Conservation (phyloP, 257 asterid genomes). For the Paraleonurus japonicus region DNA sequence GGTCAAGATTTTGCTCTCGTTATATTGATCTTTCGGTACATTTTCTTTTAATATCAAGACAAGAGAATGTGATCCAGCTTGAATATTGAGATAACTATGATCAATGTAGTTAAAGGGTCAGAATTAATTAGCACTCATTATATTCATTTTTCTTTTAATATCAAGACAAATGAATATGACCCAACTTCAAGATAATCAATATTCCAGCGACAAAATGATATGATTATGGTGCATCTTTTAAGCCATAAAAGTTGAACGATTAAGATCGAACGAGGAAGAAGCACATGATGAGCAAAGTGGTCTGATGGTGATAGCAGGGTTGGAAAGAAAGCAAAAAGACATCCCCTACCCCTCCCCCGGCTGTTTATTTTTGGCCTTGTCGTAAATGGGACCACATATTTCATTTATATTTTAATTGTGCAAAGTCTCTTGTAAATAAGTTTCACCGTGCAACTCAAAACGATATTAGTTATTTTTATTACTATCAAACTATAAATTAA, state of each 20-base stretch:
- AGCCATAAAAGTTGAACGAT: slow-evolving; percentile 17
- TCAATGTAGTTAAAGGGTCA: not conserved
- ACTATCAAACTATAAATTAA: too few species aligned
- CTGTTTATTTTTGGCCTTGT: slow-evolving; percentile 23
- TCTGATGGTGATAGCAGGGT: slow-evolving; percentile 33
- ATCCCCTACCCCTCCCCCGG: slow-evolving; percentile 1
- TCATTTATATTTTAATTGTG: too few species aligned
- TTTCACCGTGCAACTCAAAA: too few species aligned
- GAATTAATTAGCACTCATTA: not conserved
- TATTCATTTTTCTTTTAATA: not conserved
- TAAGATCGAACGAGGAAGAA: slow-evolving; percentile 28
- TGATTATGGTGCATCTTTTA: not conserved
- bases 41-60: not conserved
- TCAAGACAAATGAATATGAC: not conserved
- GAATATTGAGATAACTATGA: not conserved
- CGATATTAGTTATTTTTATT: too few species aligned
- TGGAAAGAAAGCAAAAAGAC: slow-evolving; percentile 53
- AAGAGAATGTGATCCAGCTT: not conserved
- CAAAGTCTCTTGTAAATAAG: too few species aligned
- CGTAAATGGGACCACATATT: slow-evolving; percentile 38
- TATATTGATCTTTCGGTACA: not conserved
- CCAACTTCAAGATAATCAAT: not conserved
- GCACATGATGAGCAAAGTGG: slow-evolving; percentile 42
- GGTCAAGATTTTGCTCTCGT: not conserved
- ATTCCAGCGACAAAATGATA: not conserved